Evolutionary conservation across 176 grass and related monocot genomes (phyloP).

Genomic region (Carex pumila): DNA sequence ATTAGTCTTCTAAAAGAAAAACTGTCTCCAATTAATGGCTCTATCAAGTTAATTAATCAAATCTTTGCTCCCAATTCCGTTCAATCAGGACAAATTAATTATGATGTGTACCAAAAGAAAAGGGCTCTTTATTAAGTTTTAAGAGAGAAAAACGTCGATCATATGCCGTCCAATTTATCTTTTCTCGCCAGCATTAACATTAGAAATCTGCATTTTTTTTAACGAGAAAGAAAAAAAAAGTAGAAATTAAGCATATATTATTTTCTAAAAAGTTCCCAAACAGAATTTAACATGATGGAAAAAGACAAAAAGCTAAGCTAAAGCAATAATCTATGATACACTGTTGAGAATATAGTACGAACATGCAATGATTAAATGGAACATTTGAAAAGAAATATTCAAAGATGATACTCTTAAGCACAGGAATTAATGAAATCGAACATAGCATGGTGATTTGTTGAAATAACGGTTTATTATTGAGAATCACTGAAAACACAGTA

Average conservation of each 20-base stretch:
- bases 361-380: not conserved
- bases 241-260: not conserved
- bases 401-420: not conserved
- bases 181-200: not conserved
- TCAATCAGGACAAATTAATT: not conserved
- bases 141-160: not conserved
- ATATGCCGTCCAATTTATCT: not conserved
- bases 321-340: not conserved
- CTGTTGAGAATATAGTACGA: not conserved
- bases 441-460: not conserved
- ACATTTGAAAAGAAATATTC: not conserved
- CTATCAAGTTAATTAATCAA: not conserved
- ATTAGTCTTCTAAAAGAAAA: not conserved
- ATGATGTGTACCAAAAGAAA: not conserved
- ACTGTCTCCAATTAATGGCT: not conserved
- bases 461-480: not conserved
- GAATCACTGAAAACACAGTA: too few relatives aligned
- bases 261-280: not conserved
- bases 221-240: not conserved
- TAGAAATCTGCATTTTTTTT: not conserved
- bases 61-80: too few relatives aligned
- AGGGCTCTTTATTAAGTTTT: not conserved
- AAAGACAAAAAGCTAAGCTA: not conserved
- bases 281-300: not conserved
- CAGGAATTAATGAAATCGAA: not conserved